phyloP scores from a whole-genome alignment of 352 stramenopile genomes.

The Globisporangium solare region DNA sequence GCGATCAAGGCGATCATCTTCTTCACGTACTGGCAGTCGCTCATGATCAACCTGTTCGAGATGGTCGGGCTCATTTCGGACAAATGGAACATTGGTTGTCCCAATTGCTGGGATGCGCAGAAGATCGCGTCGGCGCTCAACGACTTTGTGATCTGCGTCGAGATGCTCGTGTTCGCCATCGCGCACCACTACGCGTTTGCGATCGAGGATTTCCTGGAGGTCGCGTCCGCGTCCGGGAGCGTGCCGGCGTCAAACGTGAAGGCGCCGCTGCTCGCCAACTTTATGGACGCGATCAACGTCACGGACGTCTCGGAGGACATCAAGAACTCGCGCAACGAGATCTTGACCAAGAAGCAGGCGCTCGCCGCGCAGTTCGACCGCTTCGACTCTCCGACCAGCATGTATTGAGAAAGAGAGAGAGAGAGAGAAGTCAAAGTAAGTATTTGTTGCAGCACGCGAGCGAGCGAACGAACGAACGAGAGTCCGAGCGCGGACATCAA shows the following conservation, averaged over 20 bases:
- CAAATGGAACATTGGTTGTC: constrained; percentile 80
- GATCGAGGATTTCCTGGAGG: constrained; percentile 85
- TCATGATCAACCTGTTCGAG: constrained; percentile 89
- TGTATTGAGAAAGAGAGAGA: constrained; percentile 34
- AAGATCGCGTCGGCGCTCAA: constrained; percentile 89
- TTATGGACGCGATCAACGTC: constrained; percentile 89
- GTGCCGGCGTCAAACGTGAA: constrained; percentile 78
- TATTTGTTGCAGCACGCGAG: background rate
- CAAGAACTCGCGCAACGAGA: constrained; percentile 82
- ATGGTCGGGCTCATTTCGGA: constrained; percentile 84
- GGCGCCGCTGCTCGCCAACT: constrained; percentile 79
- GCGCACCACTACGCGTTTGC: constrained; percentile 92
- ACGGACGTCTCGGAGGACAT: constrained; percentile 84
- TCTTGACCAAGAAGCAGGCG: constrained; percentile 87
- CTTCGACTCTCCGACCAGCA: constrained; percentile 57
- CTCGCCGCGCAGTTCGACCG: constrained; percentile 82
- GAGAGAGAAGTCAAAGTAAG: background rate
- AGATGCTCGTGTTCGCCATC: constrained; percentile 92
- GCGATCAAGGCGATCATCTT: constrained; percentile 95
- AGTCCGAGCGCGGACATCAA: background rate
- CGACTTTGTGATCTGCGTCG: constrained; percentile 93
- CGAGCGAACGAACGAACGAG: background rate
- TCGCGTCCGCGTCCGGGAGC: constrained; percentile 23
- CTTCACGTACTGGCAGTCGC: constrained; percentile 93
- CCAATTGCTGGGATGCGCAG: constrained; percentile 76